A percentile compares a stretch with the other conserved stretches of the same genome.
Conservation (phyloP, 179 eudicot species). For the Corrigiola litoralis region DNA sequence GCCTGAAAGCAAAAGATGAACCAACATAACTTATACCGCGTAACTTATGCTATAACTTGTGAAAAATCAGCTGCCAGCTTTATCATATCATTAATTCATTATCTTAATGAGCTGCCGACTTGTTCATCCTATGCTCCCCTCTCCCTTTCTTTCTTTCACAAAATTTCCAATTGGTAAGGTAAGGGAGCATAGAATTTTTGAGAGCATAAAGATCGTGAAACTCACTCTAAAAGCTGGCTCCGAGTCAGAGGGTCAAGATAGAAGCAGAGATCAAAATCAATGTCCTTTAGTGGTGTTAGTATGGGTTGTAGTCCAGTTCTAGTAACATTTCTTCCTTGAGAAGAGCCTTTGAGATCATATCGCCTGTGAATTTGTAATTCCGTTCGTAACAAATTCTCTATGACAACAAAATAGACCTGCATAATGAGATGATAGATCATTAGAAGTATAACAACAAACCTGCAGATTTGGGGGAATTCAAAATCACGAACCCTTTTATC, state of each 20-base stretch:
- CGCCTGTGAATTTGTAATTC: slow-evolving; percentile 38
- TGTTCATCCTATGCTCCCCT: too few species aligned
- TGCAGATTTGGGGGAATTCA: too few species aligned
- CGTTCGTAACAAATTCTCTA: slow-evolving; percentile 44
- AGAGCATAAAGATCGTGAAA: not conserved
- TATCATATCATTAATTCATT: too few species aligned
- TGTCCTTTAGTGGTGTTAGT: slow-evolving; percentile 39
- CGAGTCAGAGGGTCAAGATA: slow-evolving; percentile 28
- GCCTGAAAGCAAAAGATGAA: slow-evolving; percentile 29
- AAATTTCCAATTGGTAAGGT: too few species aligned
- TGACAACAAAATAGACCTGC: slow-evolving; percentile 57
- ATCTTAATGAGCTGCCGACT: too few species aligned
- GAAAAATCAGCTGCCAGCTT: too few species aligned
- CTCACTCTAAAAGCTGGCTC: slow-evolving; percentile 41
- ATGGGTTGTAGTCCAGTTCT: slow-evolving; percentile 24
- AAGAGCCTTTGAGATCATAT: slow-evolving; percentile 57
- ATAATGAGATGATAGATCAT: too few species aligned
- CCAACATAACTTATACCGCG: too few species aligned
- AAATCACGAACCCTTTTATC: too few species aligned
- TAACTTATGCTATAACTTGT: too few species aligned
- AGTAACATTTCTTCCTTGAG: slow-evolving; percentile 43
- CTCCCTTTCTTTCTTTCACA: too few species aligned
- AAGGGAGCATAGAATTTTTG: not conserved
- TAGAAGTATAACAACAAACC: too few species aligned
- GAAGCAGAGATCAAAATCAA: slow-evolving; percentile 46